Percentiles rank a stretch among this genome's conserved stretches.
Conservation (phyloP, 1,284 basidiomycete genomes). For the Apiotrichum gamsii region DNA sequence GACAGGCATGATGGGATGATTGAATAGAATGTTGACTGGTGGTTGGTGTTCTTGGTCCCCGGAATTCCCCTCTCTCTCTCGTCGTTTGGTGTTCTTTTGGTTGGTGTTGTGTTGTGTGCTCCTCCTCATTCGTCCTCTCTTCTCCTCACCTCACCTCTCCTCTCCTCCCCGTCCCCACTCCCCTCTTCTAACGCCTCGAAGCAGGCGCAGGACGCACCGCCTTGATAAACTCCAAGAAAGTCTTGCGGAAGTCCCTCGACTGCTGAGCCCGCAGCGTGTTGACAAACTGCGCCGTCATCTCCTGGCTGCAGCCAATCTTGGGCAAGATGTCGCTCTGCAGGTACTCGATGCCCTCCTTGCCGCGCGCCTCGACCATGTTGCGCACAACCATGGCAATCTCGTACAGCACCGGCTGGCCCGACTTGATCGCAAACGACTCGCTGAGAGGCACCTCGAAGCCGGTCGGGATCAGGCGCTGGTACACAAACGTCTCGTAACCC, state of each 20-base stretch:
- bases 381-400: constrained; percentile 84
- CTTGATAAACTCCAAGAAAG: constrained; percentile 68
- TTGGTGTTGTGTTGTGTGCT: too few species aligned
- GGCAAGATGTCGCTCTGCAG: constrained; percentile 77
- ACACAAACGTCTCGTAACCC: constrained; percentile 90
- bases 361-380: constrained; percentile 67
- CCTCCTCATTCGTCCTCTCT: too few species aligned
- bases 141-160: too few species aligned
- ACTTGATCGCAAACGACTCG: constrained; percentile 77
- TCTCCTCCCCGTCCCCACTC: too few species aligned
- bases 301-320: constrained; percentile 75
- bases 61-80: too few species aligned
- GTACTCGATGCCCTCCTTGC: constrained; percentile 77
- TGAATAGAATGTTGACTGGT: too few species aligned
- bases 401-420: constrained; percentile 74
- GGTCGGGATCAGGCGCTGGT: constrained; percentile 75
- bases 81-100: too few species aligned
- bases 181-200: too few species aligned
- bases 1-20: background rate
- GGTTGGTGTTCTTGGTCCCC: too few species aligned
- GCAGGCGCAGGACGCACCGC: constrained; percentile 26
- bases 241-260: constrained; percentile 77
- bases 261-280: constrained; percentile 71
- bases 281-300: constrained; percentile 71
- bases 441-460: constrained; percentile 76